Conservation (phyloP, 2,329 filamentous ascomycete species). For the Simplicillium sp. region DNA sequence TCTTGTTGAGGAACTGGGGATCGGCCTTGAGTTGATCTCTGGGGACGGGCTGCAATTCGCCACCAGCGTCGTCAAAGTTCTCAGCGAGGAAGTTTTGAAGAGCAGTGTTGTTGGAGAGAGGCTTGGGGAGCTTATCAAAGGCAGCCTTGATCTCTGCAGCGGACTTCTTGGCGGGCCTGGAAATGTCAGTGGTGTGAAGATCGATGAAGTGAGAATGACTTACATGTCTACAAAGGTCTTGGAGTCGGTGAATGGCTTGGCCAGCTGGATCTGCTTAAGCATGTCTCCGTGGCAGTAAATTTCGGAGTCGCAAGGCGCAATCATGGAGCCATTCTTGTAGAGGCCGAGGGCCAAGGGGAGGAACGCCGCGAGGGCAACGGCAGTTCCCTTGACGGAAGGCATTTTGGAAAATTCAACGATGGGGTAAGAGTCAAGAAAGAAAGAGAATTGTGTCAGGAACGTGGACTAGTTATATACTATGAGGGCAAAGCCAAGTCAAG, state of each 20-base stretch:
- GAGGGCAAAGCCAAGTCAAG: too few species aligned
- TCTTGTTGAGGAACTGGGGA: conserved; percentile 45
- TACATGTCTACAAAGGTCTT: conserved; percentile 66
- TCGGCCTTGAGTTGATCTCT: conserved; percentile 42
- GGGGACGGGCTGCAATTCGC: conserved; percentile 48
- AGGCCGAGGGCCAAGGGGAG: conserved; percentile 30
- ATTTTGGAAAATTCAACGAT: conserved; percentile 11
- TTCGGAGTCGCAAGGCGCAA: conserved; percentile 57
- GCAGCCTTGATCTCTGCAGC: conserved; percentile 51
- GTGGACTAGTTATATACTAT: not conserved
- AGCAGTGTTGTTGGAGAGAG: conserved; percentile 52
- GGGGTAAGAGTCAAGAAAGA: not conserved
- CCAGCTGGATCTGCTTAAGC: conserved; percentile 52
- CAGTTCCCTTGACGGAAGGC: conserved; percentile 14
- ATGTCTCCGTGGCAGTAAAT: conserved; percentile 60
- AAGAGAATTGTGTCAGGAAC: not conserved
- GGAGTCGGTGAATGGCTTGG: conserved; percentile 54
- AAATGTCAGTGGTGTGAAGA: conserved; percentile 8
- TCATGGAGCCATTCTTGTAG: conserved; percentile 49
- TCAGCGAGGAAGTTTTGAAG: conserved; percentile 51
- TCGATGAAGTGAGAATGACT: conserved; percentile 14
- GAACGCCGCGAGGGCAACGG: conserved; percentile 17
- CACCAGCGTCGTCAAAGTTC: conserved; percentile 55
- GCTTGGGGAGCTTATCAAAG: conserved; percentile 49
- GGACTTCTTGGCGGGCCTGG: conserved; percentile 48